Evolutionary conservation across 2,329 filamentous ascomycete species (phyloP).

Genomic region (Arthrobotrys megalospora): DNA sequence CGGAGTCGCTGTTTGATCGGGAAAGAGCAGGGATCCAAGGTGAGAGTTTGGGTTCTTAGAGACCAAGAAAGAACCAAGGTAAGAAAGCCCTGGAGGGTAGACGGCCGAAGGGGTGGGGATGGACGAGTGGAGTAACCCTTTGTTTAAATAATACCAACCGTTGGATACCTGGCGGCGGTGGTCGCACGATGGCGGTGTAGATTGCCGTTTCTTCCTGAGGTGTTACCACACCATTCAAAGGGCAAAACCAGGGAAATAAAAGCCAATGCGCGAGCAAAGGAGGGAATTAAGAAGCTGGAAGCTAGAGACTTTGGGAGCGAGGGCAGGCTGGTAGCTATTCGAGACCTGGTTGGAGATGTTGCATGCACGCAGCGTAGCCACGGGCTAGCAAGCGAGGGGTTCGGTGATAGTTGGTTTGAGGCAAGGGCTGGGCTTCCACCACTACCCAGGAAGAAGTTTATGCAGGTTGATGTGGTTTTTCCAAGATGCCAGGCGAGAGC

Average conservation of each 20-base stretch:
- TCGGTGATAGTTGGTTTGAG: slow-evolving; percentile 5
- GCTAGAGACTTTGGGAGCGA: slow-evolving; percentile 8
- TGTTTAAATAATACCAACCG: slow-evolving; percentile 41
- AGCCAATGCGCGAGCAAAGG: slow-evolving; percentile 4
- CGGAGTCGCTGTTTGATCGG: background rate
- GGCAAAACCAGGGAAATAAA: slow-evolving; percentile 16
- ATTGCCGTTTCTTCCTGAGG: slow-evolving; percentile 19
- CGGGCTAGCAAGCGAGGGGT: slow-evolving; percentile 18
- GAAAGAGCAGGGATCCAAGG: background rate
- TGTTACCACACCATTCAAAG: slow-evolving; percentile 46
- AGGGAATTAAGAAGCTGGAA: background rate
- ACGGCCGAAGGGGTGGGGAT: background rate
- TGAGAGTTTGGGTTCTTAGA: no score
- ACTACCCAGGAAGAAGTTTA: background rate
- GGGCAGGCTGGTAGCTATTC: slow-evolving; percentile 2
- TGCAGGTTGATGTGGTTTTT: background rate
- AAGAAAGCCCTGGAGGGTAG: background rate
- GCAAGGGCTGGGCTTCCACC: slow-evolving; percentile 17
- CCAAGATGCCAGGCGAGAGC: background rate
- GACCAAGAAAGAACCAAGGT: background rate
- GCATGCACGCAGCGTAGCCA: slow-evolving; percentile 3
- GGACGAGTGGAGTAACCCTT: background rate
- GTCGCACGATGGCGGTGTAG: slow-evolving; percentile 39
- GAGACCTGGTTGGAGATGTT: slow-evolving; percentile 11
- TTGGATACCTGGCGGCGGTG: slow-evolving; percentile 11